Evolutionary conservation across 805 yeast genomes (phyloP).

Genomic region (Kodamaea jinghongensis): DNA sequence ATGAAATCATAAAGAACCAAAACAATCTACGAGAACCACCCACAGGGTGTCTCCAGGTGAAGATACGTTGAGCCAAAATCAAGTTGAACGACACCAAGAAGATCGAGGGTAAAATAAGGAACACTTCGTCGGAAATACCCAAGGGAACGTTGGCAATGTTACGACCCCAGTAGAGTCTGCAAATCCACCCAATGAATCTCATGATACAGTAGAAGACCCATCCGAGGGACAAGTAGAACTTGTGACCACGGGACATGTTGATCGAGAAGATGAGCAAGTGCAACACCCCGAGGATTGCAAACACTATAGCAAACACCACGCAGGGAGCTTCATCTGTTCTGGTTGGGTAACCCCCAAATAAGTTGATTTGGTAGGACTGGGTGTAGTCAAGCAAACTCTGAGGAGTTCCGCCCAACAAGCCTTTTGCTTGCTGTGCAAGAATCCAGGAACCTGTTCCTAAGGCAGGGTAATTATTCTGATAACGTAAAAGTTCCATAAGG

Average conservation of each 20-base stretch:
- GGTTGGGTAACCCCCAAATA: slow-evolving; percentile 66
- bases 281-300: slow-evolving; percentile 45
- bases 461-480: slow-evolving; percentile 30
- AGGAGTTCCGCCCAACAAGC: slow-evolving; percentile 44
- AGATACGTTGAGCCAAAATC: slow-evolving; percentile 67
- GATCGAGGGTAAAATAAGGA: slow-evolving; percentile 57
- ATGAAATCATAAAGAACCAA: slow-evolving; percentile 46
- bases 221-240: slow-evolving; percentile 53
- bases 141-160: slow-evolving; percentile 42
- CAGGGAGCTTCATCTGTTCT: slow-evolving; percentile 56
- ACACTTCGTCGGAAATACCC: slow-evolving; percentile 58
- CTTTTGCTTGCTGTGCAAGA: slow-evolving; percentile 28
- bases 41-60: slow-evolving; percentile 76
- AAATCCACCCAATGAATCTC: slow-evolving; percentile 56
- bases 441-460: slow-evolving; percentile 29
- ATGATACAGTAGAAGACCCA: slow-evolving; percentile 52
- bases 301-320: slow-evolving; percentile 54
- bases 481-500: slow-evolving; percentile 25
- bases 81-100: slow-evolving; percentile 57
- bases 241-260: slow-evolving; percentile 56
- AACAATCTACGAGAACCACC: slow-evolving; percentile 54
- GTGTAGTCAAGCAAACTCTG: slow-evolving; percentile 33
- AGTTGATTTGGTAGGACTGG: slow-evolving; percentile 40
- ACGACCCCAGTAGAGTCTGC: slow-evolving; percentile 60
- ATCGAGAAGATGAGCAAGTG: slow-evolving; percentile 47